Conservation (phyloP, 164 flowering plant species). For the Protea cynaroides region DNA sequence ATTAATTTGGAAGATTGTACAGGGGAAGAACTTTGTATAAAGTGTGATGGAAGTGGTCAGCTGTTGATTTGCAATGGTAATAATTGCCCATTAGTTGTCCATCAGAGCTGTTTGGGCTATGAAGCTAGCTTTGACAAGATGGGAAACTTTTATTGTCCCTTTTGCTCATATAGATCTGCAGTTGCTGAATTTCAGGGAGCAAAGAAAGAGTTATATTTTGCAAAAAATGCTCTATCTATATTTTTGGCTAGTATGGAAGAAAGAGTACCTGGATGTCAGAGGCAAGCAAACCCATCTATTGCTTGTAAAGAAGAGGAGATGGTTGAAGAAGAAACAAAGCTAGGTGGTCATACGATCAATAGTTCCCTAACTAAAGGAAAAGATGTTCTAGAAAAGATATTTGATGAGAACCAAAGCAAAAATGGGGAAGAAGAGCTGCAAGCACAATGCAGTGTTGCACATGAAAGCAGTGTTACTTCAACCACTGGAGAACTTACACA, state of each 20-base stretch:
- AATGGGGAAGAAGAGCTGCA: background rate
- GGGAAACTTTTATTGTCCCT: conserved; percentile 50
- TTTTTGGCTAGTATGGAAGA: conserved; percentile 15
- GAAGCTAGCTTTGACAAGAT: conserved; percentile 30
- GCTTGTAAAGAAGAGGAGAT: background rate
- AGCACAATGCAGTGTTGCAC: background rate
- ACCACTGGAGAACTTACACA: background rate
- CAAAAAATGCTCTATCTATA: conserved; percentile 23
- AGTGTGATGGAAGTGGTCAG: conserved; percentile 27
- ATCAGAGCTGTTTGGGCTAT: conserved; percentile 32
- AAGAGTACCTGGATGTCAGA: background rate
- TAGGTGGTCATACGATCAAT: background rate
- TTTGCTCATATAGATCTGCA: conserved; percentile 31
- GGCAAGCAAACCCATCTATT: background rate
- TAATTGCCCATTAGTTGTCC: conserved; percentile 39
- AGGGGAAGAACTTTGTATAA: conserved; percentile 27
- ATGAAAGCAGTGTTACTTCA: background rate
- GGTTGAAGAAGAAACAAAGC: no score
- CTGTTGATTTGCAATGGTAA: conserved; percentile 32
- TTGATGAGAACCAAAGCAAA: no score
- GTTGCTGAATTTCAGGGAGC: conserved; percentile 11
- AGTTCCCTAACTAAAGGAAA: background rate
- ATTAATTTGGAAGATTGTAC: conserved; percentile 11
- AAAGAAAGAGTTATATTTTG: conserved; percentile 23
- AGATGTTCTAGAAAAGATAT: no score